Evolutionary conservation across 306 rosid species (phyloP), one percentile per base, ranked within the genome.

Genomic region (Hylodesmum podocarpum): DNA sequence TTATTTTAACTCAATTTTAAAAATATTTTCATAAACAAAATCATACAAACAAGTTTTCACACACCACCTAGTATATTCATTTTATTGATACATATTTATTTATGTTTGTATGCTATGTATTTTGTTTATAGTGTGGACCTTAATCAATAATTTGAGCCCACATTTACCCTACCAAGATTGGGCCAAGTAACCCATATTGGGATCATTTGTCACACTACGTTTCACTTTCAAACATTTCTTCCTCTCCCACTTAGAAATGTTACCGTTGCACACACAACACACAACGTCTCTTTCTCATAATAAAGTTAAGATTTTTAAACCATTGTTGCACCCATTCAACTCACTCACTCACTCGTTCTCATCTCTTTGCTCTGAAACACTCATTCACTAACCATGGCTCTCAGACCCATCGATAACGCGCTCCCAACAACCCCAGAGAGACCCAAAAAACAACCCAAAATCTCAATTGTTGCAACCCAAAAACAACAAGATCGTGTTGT

Each of bases 391-490:
- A 5, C 88, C 21, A 91, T 89, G 97, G 91, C 98, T 15, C 85
- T 95, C 40, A 86, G 98, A 80, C 96, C 97, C 81, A 95, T 95
- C 4, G 96, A 86, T 16, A 95, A 95, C 63, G 96, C 91, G 37
- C 97, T 92, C 39, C 97, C 97, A 18, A 75, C 55, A 28, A 72
- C 91, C 10, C 84, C 87, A 9, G 90, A 92, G 29, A 80, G 97
- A 75, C 96, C 93, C 76, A 94, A 75, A 63, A 94, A 94, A 79
- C 96, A 83, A 78, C 83, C 92, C 31, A 92, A 89, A 58, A 82
- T 87, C 41, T 74, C 82, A n/a, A n/a, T n/a, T 75, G 72, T 66
- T 75, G 73, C 90, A 1, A 49, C 81, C 57, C 83, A 27, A 28
- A 92, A 90, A 5, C 91, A 78, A 59, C 36, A 80, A 15, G 87